Evolutionary conservation across 2,329 filamentous ascomycete genomes (phyloP), one percentile per base, ranked within the genome.

Genomic region (Aspergillus neotritici): DNA sequence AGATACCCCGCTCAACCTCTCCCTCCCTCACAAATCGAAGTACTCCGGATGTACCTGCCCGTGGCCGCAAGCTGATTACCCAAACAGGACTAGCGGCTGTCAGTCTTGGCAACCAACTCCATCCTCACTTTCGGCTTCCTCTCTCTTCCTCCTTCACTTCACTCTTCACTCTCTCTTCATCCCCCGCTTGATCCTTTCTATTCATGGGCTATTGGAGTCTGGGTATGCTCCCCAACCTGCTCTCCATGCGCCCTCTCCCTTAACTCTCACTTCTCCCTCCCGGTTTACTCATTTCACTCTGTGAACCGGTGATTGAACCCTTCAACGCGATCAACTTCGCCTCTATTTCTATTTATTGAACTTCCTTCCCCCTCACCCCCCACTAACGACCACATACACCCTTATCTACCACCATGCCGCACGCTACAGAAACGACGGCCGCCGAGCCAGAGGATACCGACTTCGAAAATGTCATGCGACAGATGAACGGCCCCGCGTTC

Each of bases 401-500:
- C 14, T 5, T 15, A 33, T n/a, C 13, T 14, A 34, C 31, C 43
- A 62, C 44, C 32, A 70, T 70, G 67, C 64, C 66, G 53, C 65
- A 69, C 52, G 62, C 67, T 16, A 67, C 66, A 3, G 54, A 54
- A 12, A 54, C 54, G 5, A 42, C 53, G 34, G 52, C 49, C 25
- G 31, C 52, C 13, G 60, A 61, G 43, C 51, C 50, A 41, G 62
- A 66, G 14, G 67, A 70, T 54, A 49, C 54, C 13, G 65, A 67
- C 32, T 70, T 69, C 36, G 58, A 69, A 33, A 65, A 62, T 60
- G 62, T 70, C 14, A 65, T 70, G 64, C 58, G 58, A 47, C 60
- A 66, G 47, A 60, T 70, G 52, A 68, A 68, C 46, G 66, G 56
- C n/a, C 62, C 64, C 31, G 7, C 21, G 4, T 50, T 58, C 10